Evolutionary conservation across 257 asterid genomes (phyloP).

Genomic region (Petrea volubilis): DNA sequence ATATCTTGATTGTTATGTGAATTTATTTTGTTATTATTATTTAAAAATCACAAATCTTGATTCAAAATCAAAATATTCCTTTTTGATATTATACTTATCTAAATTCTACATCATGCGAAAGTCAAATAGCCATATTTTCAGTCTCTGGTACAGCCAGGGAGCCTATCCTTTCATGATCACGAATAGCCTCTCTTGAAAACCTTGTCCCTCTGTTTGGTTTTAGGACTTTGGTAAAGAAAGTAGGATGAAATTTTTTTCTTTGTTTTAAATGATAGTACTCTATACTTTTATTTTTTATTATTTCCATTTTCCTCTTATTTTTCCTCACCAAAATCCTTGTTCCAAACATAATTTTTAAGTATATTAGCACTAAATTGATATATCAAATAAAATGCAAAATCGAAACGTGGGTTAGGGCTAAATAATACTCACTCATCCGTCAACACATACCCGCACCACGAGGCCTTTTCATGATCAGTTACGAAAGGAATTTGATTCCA

Average conservation of each 20-base stretch:
- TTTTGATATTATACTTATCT: neutral
- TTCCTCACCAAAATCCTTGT: too few species aligned
- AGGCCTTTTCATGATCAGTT: neutral
- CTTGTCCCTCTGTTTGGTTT: too few species aligned
- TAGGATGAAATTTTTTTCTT: too few species aligned
- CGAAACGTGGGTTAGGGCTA: slow-evolving; percentile 7
- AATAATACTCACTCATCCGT: neutral
- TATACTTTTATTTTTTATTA: too few species aligned
- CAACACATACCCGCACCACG: neutral
- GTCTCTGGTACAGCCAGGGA: neutral
- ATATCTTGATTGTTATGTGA: too few species aligned
- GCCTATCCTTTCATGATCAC: neutral
- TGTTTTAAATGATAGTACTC: too few species aligned
- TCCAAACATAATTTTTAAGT: too few species aligned
- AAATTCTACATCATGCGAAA: neutral
- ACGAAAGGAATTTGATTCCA: slow-evolving; percentile 30
- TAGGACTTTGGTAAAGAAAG: too few species aligned
- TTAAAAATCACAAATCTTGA: neutral
- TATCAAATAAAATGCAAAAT: neutral
- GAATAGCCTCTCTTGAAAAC: too few species aligned
- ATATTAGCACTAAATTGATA: neutral
- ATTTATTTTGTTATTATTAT: neutral
- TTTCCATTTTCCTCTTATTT: too few species aligned
- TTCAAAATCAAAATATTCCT: slow-evolving; percentile 23
- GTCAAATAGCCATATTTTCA: neutral